These are phyloP conservation scores for Mycoemilia scoparia DNA, from an alignment of 192 early-diverging fungal genomes.

Conservation along the genomic window DNA sequence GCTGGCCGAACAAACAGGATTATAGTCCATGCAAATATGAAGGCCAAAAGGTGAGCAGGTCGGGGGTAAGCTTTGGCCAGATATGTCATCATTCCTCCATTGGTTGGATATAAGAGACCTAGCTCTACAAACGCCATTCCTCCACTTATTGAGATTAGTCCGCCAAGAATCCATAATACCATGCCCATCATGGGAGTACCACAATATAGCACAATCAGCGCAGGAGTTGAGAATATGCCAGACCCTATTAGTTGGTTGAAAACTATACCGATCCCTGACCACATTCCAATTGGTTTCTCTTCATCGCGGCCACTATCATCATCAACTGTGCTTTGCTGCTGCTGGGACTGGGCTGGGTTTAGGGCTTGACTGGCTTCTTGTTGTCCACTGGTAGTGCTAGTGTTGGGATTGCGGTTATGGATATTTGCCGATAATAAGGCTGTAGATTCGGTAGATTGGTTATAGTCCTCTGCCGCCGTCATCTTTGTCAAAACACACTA, in stretches of 20 bases:
- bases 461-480: too few relatives aligned
- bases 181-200: constrained; percentile 48
- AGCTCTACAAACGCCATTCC: constrained; percentile 77
- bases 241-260: constrained; percentile 59
- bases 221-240: constrained; percentile 64
- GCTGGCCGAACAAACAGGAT: constrained; percentile 32
- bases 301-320: too few relatives aligned
- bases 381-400: too few relatives aligned
- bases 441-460: too few relatives aligned
- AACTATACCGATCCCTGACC: too few relatives aligned
- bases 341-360: too few relatives aligned
- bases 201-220: constrained; percentile 42
- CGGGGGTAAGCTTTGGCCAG: constrained; percentile 41
- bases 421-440: too few relatives aligned
- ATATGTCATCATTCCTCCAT: constrained; percentile 81
- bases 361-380: too few relatives aligned
- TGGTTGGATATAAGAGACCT: constrained; percentile 66
- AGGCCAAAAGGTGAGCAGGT: constrained; percentile 29
- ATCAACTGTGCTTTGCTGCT: too few relatives aligned
- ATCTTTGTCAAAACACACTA: too few relatives aligned
- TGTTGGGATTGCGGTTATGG: too few relatives aligned
- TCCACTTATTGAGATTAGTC: constrained; percentile 58
- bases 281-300: too few relatives aligned
- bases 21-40: constrained; percentile 33
- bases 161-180: constrained; percentile 50